Base-by-base conservation (phyloP, 2,329 filamentous ascomycete genomes). In the Colletotrichum sansevieriae region DNA sequence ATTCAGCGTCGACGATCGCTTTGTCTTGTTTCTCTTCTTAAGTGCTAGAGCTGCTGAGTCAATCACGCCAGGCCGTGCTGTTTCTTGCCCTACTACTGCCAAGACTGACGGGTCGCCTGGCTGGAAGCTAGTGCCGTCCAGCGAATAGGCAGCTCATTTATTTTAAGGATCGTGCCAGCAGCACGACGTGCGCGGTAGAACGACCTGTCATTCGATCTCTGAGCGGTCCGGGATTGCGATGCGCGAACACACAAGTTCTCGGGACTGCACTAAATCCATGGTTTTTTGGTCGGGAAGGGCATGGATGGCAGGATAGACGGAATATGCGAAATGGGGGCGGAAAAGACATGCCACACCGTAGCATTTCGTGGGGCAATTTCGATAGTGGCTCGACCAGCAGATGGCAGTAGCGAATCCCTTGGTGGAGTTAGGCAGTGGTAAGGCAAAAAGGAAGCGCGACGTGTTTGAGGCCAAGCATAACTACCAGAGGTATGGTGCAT, bases 361-460 rank as follows among this genome's bases (percentile, higher is more conserved):
- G 55, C 66, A 65, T 65, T 65, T 61, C 65, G 65, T 65, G 65
- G 65, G 61, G 62, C 62, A 61, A 49, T 58, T 41, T 49, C 55
- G 41, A 65, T 65, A 47, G 62, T 52, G 55, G 29, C 41, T 37
- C 22, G 41, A 13, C 39, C 65, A 55, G 62, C 60, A 39, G 37
- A 12, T 33, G 39, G 37, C 44, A 37, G 20, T 15, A 39, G 54
- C 13, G 12, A 25, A 35, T 57, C 33, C 44, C 35, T 33, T 39
- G 22, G n/a, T 58, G 13, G 22, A 54, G 39, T 58, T 18, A 18
- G 61, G 61, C 52, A 54, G 55, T 58, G 20, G 35, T 43, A 33
- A 59, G n/a, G 11, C 33, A 10, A 37, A 47, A 15, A 11, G 20
- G 57, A 63, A 29, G 41, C 10, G 44, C n/a, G 43, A 18, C 15